Base-by-base conservation (phyloP, 2,329 filamentous ascomycete species). In the Trichoderma sp. region DNA sequence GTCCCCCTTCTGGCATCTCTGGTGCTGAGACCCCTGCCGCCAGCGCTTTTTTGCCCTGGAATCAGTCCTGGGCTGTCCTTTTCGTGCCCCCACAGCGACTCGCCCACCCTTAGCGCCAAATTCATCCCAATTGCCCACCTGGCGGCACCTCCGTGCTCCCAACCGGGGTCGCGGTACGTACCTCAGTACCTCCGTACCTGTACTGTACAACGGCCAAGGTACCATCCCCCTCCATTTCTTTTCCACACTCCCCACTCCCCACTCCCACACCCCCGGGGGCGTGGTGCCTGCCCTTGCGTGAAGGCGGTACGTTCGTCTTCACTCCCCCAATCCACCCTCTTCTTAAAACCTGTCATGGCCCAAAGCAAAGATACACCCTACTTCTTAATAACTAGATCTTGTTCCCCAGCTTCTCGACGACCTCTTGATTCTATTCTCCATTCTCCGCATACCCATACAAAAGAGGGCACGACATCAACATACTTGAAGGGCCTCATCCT, bases 341-440 rank as follows among this genome's bases (percentile, higher is more conserved):
- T 72, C 71, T 72, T 65, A 71, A 71, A 47, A 47, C 60, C 71
- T 71, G 64, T 69, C 58, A 64, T 61, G 51, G 61, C 68, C 68
- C 39, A 43, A 36, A 34, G 32, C 32, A 34, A 57, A 71, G 67
- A 71, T 73, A 71, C 71, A 71, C 68, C 61, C 60, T 65, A 60
- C 61, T 62, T 63, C 56, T 73, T 73, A 66, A 73, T 73, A 73
- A 73, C 71, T 73, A 71, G 67, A 73, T 73, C 71, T 72, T 15
- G 61, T 73, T 73, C 71, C 71, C 71, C 71, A 73, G 71, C 70
- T 73, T 73, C 71, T 72, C 60, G 32, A 67, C 71, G 36, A 51
- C 71, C 62, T 71, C 61, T 66, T 73, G 61, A 21, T 71, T 71
- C 68, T 73, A 47, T 73, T 71, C 68, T 73, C 71, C 71, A 73